Percentiles rank a stretch among this genome's conserved stretches.
Conservation (phyloP, 1,284 basidiomycete species). For the Leccinum fallax region DNA sequence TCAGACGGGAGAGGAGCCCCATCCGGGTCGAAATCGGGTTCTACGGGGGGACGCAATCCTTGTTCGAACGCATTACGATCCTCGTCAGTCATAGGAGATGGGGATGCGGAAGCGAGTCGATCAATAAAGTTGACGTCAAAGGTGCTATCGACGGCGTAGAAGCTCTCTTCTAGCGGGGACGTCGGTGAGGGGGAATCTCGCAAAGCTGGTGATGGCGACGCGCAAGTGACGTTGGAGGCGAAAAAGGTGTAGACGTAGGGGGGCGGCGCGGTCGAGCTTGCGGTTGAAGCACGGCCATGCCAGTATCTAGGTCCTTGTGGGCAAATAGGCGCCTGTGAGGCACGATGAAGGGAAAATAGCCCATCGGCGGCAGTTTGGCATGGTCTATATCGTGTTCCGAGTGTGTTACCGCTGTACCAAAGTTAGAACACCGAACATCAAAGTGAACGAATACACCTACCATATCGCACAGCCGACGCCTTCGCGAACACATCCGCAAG, state of each 20-base stretch:
- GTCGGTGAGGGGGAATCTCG: background rate
- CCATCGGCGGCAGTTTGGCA: slow-evolving; percentile 58
- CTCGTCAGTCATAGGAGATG: slow-evolving; percentile 36
- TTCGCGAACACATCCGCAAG: slow-evolving; percentile 65
- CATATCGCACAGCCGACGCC: slow-evolving; percentile 65
- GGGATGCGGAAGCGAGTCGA: slow-evolving; percentile 37
- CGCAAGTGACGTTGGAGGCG: slow-evolving; percentile 40
- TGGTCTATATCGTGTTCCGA: slow-evolving; percentile 62
- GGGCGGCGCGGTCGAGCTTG: slow-evolving; percentile 24
- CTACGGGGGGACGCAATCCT: slow-evolving; percentile 18
- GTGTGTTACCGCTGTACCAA: slow-evolving; percentile 54
- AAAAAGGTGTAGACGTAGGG: slow-evolving; percentile 52
- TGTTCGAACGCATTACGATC: slow-evolving; percentile 27
- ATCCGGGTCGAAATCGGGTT: slow-evolving; percentile 33
- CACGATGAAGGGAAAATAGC: slow-evolving; percentile 39
- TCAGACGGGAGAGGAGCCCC: slow-evolving; percentile 29
- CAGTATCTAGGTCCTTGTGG: slow-evolving; percentile 52
- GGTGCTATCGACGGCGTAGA: slow-evolving; percentile 24
- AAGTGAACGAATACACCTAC: slow-evolving; percentile 38
- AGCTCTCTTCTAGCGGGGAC: slow-evolving; percentile 21
- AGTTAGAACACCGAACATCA: slow-evolving; percentile 8
- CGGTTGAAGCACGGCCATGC: slow-evolving; percentile 33
- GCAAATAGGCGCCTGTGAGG: slow-evolving; percentile 33
- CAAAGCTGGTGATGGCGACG: slow-evolving; percentile 34
- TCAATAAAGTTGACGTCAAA: slow-evolving; percentile 34